Conservation (phyloP, 1,284 basidiomycete species). For the Boletellus deceptivus region DNA sequence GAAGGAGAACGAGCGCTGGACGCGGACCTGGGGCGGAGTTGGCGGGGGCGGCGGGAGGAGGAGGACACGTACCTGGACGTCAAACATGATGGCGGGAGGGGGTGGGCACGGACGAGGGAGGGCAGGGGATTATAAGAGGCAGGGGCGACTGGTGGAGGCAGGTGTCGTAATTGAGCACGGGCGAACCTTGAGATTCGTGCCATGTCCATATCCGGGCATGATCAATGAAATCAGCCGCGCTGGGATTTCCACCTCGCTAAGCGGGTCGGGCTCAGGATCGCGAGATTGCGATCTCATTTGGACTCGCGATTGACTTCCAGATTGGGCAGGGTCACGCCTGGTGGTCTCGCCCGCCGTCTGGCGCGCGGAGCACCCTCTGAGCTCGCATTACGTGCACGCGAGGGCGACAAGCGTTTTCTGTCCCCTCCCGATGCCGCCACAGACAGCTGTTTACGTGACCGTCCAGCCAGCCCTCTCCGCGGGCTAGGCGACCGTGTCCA, state of each 20-base stretch:
- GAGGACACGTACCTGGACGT: conserved; percentile 20
- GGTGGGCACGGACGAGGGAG: too few relatives aligned
- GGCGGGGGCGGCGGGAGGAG: background rate
- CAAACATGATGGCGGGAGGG: conserved; percentile 17
- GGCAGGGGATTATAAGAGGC: background rate
- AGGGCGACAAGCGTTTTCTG: conserved; percentile 17
- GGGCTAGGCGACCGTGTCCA: conserved; percentile 34
- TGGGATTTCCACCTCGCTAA: too few relatives aligned
- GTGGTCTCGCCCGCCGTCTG: background rate
- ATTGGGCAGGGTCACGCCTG: too few relatives aligned
- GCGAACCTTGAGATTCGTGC: background rate
- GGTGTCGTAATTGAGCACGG: too few relatives aligned
- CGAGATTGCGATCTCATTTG: conserved; percentile 28
- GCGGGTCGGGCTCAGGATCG: conserved; percentile 22
- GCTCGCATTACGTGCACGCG: conserved; percentile 2
- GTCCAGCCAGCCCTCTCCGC: background rate
- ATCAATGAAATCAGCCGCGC: background rate
- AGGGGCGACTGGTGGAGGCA: background rate
- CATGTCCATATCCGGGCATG: background rate
- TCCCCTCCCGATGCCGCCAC: background rate
- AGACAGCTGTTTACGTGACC: background rate
- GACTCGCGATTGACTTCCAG: too few relatives aligned
- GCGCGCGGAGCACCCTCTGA: conserved; percentile 28
- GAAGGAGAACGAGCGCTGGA: conserved; percentile 33
- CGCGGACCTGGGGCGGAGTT: conserved; percentile 20